Base-by-base conservation (phyloP, 768 basidiomycete genomes). In the Suillus subaureus region DNA sequence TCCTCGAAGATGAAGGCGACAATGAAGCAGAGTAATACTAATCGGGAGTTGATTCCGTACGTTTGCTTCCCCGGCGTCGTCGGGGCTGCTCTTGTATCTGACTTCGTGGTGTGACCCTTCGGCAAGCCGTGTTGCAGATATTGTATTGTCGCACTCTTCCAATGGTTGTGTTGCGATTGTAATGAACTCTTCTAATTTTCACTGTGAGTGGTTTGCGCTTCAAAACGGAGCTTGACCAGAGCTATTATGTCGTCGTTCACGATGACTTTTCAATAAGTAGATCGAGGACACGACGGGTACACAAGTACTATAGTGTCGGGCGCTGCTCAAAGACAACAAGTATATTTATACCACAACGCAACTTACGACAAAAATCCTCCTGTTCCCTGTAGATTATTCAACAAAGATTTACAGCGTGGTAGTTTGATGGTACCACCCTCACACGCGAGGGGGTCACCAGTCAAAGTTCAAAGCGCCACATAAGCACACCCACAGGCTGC, bases 11-110 rank as follows among this genome's bases (percentile, higher is more conserved):
- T 33, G 54, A 55, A 33, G 18, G 54, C 6, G 54, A 33, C 18
- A 33, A 62, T 61, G 69, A 68, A 21, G 64, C 54, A 61, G 70
- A 70, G 11, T 8, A 63, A 62, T 73, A 71, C 39, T n/a, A 15
- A 31, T 47, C 26, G 23, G 23, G 13, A 15, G 13, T 16, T 26
- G 23, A 5, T 28, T 28, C 15, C 28, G 49, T 26, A 7, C 15
- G 23, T 26, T 39, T 15, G 5, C 26, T 28, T 28, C 26, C 16
- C 8, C 3, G 51, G 16, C 16, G 16, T 52, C 51, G 23, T 28
- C 0, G 26, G 16, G 51, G 8, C 26, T 26, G 7, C 8, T 28
- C 26, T 18, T 35, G 8, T 28, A 37, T 60, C 21, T 23, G 45
- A 28, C 3, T 3, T 16, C 6, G 15, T 51, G 26, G 28, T 52